These are phyloP conservation scores for Xylona heveae DNA, from an alignment of 495 filamentous ascomycete species.

Conservation along the genomic window DNA sequence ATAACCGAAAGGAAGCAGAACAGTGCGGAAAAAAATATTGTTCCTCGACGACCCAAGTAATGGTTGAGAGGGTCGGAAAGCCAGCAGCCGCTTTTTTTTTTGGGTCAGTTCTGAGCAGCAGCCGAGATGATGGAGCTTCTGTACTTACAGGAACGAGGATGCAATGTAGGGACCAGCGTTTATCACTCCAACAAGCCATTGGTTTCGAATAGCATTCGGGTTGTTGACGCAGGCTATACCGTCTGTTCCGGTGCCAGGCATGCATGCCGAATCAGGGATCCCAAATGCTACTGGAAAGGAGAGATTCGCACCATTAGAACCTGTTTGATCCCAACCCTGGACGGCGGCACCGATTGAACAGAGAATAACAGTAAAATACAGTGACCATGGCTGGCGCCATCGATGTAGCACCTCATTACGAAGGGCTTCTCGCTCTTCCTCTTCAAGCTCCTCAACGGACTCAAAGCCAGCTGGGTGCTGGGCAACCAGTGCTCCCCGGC, in stretches of 20 bases:
- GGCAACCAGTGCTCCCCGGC: constrained; percentile 42
- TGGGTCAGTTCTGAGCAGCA: background rate
- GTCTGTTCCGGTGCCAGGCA: constrained; percentile 20
- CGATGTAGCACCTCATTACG: constrained; percentile 35
- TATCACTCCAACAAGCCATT: constrained; percentile 30
- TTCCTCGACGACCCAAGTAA: constrained; percentile 14
- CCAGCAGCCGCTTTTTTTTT: constrained; percentile 7
- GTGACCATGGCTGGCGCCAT: constrained; percentile 38
- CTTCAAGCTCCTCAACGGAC: constrained; percentile 30
- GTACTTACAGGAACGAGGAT: constrained; percentile 20
- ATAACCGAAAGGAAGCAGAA: constrained; percentile 13
- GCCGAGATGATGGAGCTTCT: background rate
- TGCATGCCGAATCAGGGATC: constrained; percentile 15
- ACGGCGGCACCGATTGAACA: constrained; percentile 53
- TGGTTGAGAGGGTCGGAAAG: constrained; percentile 16
- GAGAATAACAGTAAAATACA: constrained; percentile 49
- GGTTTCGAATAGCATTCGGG: constrained; percentile 19
- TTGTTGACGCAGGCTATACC: constrained; percentile 7
- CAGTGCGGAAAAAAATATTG: constrained; percentile 14
- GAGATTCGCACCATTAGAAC: constrained; percentile 50
- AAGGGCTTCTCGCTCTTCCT: constrained; percentile 29
- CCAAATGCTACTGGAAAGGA: constrained; percentile 36
- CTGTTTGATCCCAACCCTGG: constrained; percentile 53
- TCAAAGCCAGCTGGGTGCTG: constrained; percentile 34
- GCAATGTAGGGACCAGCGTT: constrained; percentile 21